phyloP scores from a whole-genome alignment of 768 basidiomycete species.

The Termitomyces sp. region DNA sequence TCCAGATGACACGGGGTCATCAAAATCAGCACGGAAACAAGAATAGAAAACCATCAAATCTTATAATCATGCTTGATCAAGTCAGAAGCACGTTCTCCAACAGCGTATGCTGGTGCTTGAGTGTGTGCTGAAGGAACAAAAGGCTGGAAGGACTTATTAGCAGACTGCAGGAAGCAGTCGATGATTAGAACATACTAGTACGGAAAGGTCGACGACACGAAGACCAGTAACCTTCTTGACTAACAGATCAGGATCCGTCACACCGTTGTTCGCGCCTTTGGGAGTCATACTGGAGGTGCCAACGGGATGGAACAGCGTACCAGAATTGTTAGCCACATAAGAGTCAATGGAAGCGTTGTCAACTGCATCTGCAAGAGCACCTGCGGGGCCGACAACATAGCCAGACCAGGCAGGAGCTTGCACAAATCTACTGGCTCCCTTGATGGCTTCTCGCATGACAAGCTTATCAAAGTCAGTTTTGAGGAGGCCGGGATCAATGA shows the following conservation, averaged over 20 bases:
- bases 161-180: not conserved
- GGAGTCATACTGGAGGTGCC: constrained; percentile 25
- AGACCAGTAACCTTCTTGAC: constrained; percentile 27
- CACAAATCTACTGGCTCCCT: constrained; percentile 13
- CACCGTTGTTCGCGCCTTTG: constrained; percentile 19
- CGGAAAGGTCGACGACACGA: constrained; percentile 30
- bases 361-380: constrained; percentile 2
- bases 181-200: constrained; percentile 20
- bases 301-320: constrained; percentile 19
- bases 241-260: constrained; percentile 27
- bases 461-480: constrained; percentile 19
- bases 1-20: too few relatives aligned
- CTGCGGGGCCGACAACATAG: constrained; percentile 11
- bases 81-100: constrained; percentile 15
- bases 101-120: constrained; percentile 10
- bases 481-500: constrained; percentile 44
- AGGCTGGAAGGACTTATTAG: constrained; percentile 8
- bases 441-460: constrained; percentile 20
- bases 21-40: not conserved
- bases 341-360: constrained; percentile 20
- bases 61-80: constrained; percentile 8
- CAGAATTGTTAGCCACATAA: constrained; percentile 17
- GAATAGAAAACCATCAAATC: too few relatives aligned
- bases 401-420: constrained; percentile 16
- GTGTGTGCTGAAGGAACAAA: constrained; percentile 15